Evolutionary conservation across 805 yeast species (phyloP).

Genomic region (Kluyveromyces lactis): DNA sequence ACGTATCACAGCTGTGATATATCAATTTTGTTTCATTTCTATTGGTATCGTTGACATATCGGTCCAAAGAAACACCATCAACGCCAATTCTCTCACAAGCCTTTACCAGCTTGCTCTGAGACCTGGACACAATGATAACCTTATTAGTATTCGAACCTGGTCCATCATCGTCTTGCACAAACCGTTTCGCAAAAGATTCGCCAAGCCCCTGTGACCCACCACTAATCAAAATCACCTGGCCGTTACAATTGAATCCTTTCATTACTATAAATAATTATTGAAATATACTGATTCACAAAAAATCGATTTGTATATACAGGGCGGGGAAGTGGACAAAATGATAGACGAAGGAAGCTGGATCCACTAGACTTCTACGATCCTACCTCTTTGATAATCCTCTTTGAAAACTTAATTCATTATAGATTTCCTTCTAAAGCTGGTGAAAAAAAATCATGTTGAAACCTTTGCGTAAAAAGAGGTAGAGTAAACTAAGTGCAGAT

Average conservation of each 20-base stretch:
- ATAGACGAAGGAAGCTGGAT: too few relatives aligned
- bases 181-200: constrained; percentile 56
- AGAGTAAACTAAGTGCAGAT: too few relatives aligned
- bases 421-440: too few relatives aligned
- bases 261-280: constrained; percentile 4
- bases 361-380: too few relatives aligned
- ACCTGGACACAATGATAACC: constrained; percentile 72
- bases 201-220: constrained; percentile 97
- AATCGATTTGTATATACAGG: too few relatives aligned
- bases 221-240: constrained; percentile 60
- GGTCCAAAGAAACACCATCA: constrained; percentile 2
- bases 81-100: constrained; percentile 39
- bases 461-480: too few relatives aligned
- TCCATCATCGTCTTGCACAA: constrained; percentile 25
- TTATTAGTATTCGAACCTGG: constrained; percentile 11
- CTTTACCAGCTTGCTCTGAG: constrained; percentile 45
- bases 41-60: constrained; percentile 8
- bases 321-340: too few relatives aligned
- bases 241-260: constrained; percentile 28
- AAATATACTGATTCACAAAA: not conserved
- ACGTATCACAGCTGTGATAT: constrained; percentile 57
- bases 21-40: constrained; percentile 23
- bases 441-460: too few relatives aligned
- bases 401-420: too few relatives aligned
- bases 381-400: too few relatives aligned